Evolutionary conservation across 169 alveolate species (phyloP).

Genomic region (Theileria equi): DNA sequence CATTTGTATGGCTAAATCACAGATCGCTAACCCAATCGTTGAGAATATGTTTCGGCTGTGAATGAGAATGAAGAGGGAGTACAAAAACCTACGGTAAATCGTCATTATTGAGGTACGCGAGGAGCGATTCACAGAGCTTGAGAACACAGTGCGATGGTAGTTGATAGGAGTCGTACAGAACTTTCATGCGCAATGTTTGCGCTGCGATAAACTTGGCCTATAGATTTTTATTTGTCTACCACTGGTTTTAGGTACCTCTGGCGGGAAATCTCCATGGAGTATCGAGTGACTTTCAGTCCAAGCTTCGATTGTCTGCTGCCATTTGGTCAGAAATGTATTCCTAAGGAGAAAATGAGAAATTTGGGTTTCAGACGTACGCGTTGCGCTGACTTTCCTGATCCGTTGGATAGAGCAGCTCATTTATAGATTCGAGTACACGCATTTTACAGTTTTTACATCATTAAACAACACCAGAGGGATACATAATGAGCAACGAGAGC

Average conservation of each 20-base stretch:
- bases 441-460: conserved; percentile 3
- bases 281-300: conserved; percentile 58
- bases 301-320: conserved; percentile 61
- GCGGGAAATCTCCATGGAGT: conserved; percentile 7
- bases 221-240: background rate
- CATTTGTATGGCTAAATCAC: conserved; percentile 52
- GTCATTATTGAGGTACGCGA: conserved; percentile 15
- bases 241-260: conserved; percentile 20
- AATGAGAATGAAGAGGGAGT: too few relatives aligned
- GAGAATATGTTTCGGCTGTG: conserved; percentile 18
- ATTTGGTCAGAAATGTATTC: conserved; percentile 32
- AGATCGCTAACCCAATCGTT: conserved; percentile 42
- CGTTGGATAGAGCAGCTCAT: conserved; percentile 31
- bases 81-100: conserved; percentile 39
- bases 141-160: conserved; percentile 22
- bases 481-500: background rate
- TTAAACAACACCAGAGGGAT: background rate
- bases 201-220: conserved; percentile 63
- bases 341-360: background rate
- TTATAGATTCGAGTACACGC: conserved; percentile 48
- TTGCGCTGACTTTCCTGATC: conserved; percentile 46
- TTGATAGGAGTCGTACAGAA: conserved; percentile 58
- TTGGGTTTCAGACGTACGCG: conserved; percentile 32
- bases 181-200: conserved; percentile 50
- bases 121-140: conserved; percentile 36